Percentiles rank a stretch among this genome's conserved stretches.
Evolutionary conservation across 163 green algal genomes (phyloP).

Genomic region (Chlamydomonas reinhardtii): DNA sequence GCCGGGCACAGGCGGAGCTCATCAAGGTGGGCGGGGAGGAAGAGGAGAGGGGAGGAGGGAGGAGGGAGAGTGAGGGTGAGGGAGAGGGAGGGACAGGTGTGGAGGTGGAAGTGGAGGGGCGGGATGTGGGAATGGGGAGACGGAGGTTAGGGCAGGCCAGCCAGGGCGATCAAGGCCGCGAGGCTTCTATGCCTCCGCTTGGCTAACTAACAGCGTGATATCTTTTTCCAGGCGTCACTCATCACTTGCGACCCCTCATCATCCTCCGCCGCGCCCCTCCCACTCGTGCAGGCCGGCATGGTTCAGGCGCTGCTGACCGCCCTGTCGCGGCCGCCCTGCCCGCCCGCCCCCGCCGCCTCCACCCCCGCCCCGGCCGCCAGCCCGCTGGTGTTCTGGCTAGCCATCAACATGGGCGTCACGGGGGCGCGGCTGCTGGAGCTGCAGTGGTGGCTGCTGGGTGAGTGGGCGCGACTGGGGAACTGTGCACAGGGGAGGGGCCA

Average conservation of each 20-base stretch:
- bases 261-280: background rate
- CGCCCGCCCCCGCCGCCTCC: too few species aligned
- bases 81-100: too few species aligned
- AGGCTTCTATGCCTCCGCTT: too few species aligned
- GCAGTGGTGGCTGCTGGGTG: constrained; percentile 34
- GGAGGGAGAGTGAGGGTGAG: background rate
- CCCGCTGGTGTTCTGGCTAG: constrained; percentile 18
- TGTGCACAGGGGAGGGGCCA: background rate
- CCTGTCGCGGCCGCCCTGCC: constrained; percentile 17
- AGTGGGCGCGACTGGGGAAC: background rate
- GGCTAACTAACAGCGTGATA: too few species aligned
- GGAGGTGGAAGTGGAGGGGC: too few species aligned
- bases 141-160: too few species aligned
- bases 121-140: too few species aligned
- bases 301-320: constrained; percentile 7
- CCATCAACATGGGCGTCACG: constrained; percentile 32
- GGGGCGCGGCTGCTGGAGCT: constrained; percentile 31
- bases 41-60: background rate
- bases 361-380: too few species aligned
- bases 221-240: too few species aligned
- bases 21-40: background rate
- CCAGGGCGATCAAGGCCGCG: too few species aligned
- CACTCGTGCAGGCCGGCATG: constrained; percentile 15
- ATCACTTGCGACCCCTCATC: too few species aligned
- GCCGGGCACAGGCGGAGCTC: constrained; percentile 14